Percentiles rank a stretch among this genome's conserved stretches.
Conservation (phyloP, 2,329 filamentous ascomycete genomes). For the Fusarium musae region DNA sequence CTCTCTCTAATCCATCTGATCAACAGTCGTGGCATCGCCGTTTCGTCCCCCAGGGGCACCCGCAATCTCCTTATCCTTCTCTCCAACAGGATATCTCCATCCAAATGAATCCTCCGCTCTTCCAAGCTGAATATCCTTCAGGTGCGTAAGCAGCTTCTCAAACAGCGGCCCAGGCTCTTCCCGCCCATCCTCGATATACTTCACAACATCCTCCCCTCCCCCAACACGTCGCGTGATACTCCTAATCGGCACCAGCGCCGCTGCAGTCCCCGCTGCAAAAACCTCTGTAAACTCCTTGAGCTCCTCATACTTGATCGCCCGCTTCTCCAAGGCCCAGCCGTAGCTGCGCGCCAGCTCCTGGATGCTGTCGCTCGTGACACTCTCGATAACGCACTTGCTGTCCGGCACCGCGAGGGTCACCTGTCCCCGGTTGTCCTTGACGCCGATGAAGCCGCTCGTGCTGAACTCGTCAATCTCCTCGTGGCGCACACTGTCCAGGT, state of each 20-base stretch:
- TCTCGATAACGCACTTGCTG: constrained; percentile 87
- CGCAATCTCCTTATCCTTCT: constrained; percentile 57
- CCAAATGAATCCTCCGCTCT: constrained; percentile 80
- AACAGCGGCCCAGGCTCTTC: constrained; percentile 80
- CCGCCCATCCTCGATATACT: constrained; percentile 64
- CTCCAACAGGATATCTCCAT: constrained; percentile 69
- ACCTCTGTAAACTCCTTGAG: constrained; percentile 73
- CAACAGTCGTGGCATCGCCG: constrained; percentile 45
- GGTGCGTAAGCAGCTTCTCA: constrained; percentile 75
- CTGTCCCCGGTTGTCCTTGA: constrained; percentile 66
- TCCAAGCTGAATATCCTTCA: constrained; percentile 89
- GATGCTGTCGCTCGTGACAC: constrained; percentile 83
- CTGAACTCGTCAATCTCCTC: constrained; percentile 95
- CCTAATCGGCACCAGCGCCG: constrained; percentile 89
- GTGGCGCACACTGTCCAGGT: constrained; percentile 86
- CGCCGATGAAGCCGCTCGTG: constrained; percentile 92
- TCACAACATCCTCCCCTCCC: constrained; percentile 59
- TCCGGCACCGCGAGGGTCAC: constrained; percentile 87
- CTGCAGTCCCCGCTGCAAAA: constrained; percentile 91
- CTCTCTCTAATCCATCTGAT: constrained; percentile 47
- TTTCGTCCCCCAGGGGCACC: constrained; percentile 33
- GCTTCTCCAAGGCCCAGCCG: constrained; percentile 85
- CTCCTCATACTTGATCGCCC: constrained; percentile 73
- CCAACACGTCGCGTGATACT: constrained; percentile 79
- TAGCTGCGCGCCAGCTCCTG: constrained; percentile 79